Conservation (phyloP, 78 protist genomes). For the Tieghemostelium lacteum region DNA sequence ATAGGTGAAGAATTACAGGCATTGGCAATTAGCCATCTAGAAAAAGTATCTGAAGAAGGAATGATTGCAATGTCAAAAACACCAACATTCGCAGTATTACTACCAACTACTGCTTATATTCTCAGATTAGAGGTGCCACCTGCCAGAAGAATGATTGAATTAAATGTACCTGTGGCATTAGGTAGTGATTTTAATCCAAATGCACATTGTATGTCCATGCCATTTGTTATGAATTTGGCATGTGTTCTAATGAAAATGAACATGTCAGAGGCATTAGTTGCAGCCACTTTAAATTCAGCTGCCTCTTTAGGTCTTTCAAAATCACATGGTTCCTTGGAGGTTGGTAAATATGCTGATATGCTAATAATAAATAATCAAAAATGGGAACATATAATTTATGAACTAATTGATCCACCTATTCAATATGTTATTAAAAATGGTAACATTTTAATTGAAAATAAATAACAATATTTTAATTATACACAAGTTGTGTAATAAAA, state of each 20-base stretch:
- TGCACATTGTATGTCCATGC: slow-evolving; percentile 93
- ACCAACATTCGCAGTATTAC: slow-evolving; percentile 82
- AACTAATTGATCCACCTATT: slow-evolving; percentile 89
- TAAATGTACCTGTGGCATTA: slow-evolving; percentile 87
- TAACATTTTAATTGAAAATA: slow-evolving; percentile 47
- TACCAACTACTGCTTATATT: slow-evolving; percentile 92
- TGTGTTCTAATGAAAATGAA: slow-evolving; percentile 88
- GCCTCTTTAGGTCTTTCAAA: slow-evolving; percentile 76
- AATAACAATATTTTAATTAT: too few species aligned
- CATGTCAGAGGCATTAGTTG: slow-evolving; percentile 90
- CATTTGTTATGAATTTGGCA: slow-evolving; percentile 92
- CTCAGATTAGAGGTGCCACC: slow-evolving; percentile 88
- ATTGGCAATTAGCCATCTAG: slow-evolving; percentile 88
- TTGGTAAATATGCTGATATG: slow-evolving; percentile 87
- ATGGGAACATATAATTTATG: slow-evolving; percentile 94
- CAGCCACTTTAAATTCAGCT: slow-evolving; percentile 92
- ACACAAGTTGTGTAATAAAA: too few species aligned
- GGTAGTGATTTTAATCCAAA: slow-evolving; percentile 93
- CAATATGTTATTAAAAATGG: slow-evolving; percentile 84
- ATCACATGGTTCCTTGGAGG: slow-evolving; percentile 88
- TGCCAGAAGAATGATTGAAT: slow-evolving; percentile 83
- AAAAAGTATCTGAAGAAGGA: slow-evolving; percentile 86
- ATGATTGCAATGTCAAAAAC: slow-evolving; percentile 86
- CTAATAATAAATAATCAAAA: slow-evolving; percentile 72
- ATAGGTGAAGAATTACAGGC: slow-evolving; percentile 86